Evolutionary conservation across 768 basidiomycete genomes (phyloP), one percentile per base, ranked within the genome.

Genomic region (Suillus decipiens): DNA sequence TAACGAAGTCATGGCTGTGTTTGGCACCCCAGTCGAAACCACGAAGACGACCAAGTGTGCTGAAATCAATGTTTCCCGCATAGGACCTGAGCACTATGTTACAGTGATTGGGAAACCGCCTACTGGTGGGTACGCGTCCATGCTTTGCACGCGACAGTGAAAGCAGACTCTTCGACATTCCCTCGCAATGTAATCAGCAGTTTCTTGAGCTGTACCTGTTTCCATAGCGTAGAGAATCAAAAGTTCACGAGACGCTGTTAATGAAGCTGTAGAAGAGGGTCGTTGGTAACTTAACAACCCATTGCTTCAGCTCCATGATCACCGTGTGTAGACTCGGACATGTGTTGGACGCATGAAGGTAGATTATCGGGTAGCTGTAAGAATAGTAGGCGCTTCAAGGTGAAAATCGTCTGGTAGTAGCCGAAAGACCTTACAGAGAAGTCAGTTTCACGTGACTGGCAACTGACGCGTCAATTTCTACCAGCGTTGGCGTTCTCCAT

Each of bases 141-240:
- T 68, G 58, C 70, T 66, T 55, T 62, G 66, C 55, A 80, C 75
- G 12, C 72, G 82, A 71, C 81, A 82, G 47, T 68, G 72, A 69
- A 85, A 86, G 59, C 78, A 81, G 37, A 89, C 82, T 34, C 88
- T 80, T 57, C 90, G 80, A 65, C 89, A 91, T 67, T 89, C 84
- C 33, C 89, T 81, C 1, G 90, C 89, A 41, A 95, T 82, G 34
- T 85, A 81, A 74, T 95, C 89, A 5, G 93, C 90, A 22, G 83
- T 83, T 71, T 94, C 90, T 71, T 90, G 88, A 0, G 95, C 89
- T 64, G 88, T 95, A 37, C 95, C 94, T 0, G 95, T 95, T 76
- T 96, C 93, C n/a, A 93, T 95, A 3, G 93, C 93, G 69, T 91
- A 96, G 1, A 96, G 80, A 62, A 96, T 85, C 61, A 91, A 79